Base-by-base conservation (phyloP, 208 protist species). In the Acanthamoeba castellanii region DNA sequence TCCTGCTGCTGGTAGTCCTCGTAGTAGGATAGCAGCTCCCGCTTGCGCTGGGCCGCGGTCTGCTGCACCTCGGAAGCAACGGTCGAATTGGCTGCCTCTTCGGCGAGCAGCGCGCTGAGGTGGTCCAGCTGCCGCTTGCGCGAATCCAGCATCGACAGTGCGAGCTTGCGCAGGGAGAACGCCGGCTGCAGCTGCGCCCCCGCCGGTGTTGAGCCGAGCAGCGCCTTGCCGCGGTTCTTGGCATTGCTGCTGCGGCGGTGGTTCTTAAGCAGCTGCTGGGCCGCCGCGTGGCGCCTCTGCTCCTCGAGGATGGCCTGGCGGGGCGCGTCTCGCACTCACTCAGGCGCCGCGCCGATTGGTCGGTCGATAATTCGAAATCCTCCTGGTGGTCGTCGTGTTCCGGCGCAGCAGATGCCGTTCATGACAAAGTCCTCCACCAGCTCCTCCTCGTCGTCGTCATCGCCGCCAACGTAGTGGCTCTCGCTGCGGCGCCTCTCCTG, bases 391-490 rank as follows among this genome's bases (percentile, higher is more conserved):
- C 78, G n/a, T 87, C 42, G 22, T 30, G 4, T 2, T 45, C 78
- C 7, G 78, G 47, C 16, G 25, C 78, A 87, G 78, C 78, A 87
- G 47, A 87, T 61, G 78, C 78, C 78, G 50, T 55, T 8, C 78
- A 87, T 87, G 50, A 11, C 34, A 37, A 87, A 55, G n/a, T 87
- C 78, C 45, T 61, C 78, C 11, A 37, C 47, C 16, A 11, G 3
- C 14, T 87, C 78, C 7, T 76, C 3, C 3, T 76, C 32, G 13
- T 87, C 78, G 11, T 87, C 47, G 50, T 87, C 78, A 37, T 87
- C 78, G 30, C 25, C 13, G 78, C 18, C 4, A 47, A 87, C 3
- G n/a, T 18, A 27, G 50, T 37, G 78, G 47, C 32, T 25, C 78
- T 45, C 32, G n/a, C 32, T 20, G 50, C 78, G 78, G n/a, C 20